These are phyloP conservation scores for Puccinia horiana DNA, from an alignment of 1,284 basidiomycete genomes.

Conservation along the genomic window DNA sequence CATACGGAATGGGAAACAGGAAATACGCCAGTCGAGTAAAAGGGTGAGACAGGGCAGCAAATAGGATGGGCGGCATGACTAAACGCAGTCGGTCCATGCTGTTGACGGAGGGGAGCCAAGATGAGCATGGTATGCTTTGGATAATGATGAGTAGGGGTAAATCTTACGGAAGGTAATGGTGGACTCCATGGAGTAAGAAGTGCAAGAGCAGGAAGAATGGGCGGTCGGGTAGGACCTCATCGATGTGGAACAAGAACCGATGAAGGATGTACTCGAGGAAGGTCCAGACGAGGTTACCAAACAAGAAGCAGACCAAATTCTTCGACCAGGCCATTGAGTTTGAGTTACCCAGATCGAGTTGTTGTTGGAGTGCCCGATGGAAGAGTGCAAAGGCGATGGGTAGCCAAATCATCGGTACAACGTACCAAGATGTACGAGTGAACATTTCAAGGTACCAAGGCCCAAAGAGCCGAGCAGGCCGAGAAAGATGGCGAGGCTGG, in stretches of 20 bases:
- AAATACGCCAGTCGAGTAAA: constrained; percentile 84
- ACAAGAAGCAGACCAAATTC: constrained; percentile 69
- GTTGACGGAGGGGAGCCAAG: background rate
- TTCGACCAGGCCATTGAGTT: constrained; percentile 58
- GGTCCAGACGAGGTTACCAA: constrained; percentile 90
- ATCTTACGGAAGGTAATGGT: constrained; percentile 87
- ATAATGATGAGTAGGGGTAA: background rate
- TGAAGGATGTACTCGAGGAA: constrained; percentile 93
- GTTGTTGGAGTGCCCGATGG: constrained; percentile 78
- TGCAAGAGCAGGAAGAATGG: constrained; percentile 80
- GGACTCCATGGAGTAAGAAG: constrained; percentile 88
- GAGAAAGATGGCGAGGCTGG: constrained; percentile 84
- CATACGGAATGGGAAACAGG: constrained; percentile 79
- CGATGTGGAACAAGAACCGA: constrained; percentile 96
- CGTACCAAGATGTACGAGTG: constrained; percentile 90
- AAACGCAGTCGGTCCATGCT: constrained; percentile 66
- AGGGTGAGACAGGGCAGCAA: constrained; percentile 75
- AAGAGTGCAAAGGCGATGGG: constrained; percentile 83
- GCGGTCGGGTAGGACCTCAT: constrained; percentile 81
- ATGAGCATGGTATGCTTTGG: background rate
- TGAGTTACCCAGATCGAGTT: constrained; percentile 62
- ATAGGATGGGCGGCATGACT: constrained; percentile 94
- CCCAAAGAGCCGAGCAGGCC: constrained; percentile 85
- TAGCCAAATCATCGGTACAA: constrained; percentile 87
- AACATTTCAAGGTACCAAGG: constrained; percentile 77